A percentile compares a stretch with the other conserved stretches of the same genome.
Evolutionary conservation across 148 eudicot species (phyloP).

Genomic region (Chenopodium quinoa): DNA sequence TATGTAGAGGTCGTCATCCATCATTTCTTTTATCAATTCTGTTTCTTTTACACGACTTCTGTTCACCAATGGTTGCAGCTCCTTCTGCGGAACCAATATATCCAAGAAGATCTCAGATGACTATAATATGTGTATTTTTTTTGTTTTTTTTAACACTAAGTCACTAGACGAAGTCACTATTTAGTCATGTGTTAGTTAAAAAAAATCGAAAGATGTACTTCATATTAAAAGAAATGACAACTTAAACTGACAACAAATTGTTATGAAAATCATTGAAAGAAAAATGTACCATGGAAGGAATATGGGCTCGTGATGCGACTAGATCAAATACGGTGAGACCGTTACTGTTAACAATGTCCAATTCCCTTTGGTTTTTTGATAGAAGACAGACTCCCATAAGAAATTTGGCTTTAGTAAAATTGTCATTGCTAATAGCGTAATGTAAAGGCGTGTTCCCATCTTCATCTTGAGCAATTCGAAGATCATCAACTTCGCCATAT

Average conservation of each 20-base stretch:
- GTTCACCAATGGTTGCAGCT: constrained; percentile 1
- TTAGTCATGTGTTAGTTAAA: no score
- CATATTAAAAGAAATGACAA: no score
- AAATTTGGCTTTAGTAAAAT: neutral
- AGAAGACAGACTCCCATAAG: neutral
- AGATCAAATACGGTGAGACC: constrained; percentile 4
- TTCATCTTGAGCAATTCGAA: constrained; percentile 10
- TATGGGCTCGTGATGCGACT: neutral
- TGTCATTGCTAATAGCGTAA: neutral
- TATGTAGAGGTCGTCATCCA: constrained; percentile 7
- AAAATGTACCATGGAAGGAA: constrained; percentile 4
- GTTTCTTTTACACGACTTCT: constrained; percentile 8
- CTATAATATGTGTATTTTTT: no score
- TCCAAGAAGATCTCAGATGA: no score
- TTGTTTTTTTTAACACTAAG: no score
- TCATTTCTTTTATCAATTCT: neutral
- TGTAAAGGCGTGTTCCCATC: constrained; percentile 21
- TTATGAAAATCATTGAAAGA: no score
- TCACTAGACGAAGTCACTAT: no score
- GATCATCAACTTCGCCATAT: neutral
- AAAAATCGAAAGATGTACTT: no score
- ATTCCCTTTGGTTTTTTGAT: neutral
- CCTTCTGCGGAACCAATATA: neutral
- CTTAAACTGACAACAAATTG: no score
- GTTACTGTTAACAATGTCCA: neutral